Evolutionary conservation across 164 flowering plant genomes (phyloP).

Genomic region (Tetrastigma voinierianum): DNA sequence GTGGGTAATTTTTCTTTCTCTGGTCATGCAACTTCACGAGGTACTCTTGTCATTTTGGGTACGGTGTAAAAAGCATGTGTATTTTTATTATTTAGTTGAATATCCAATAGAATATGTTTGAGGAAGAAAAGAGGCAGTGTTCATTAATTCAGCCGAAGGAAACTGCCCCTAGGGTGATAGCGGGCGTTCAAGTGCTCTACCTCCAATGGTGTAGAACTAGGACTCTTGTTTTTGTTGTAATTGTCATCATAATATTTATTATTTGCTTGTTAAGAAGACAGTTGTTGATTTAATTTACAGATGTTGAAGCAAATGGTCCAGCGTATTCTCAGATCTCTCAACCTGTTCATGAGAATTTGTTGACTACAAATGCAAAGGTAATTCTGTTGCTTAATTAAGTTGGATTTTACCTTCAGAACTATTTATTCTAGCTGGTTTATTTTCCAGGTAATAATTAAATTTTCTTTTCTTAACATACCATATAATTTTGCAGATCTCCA

Average conservation of each 20-base stretch:
- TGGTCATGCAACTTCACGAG: too few species aligned
- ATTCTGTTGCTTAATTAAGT: neutral
- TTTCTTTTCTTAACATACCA: conserved; percentile 5
- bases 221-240: neutral
- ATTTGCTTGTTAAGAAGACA: neutral
- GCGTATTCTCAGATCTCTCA: conserved; percentile 52
- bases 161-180: too few species aligned
- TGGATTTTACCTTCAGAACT: neutral
- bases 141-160: too few species aligned
- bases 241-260: neutral
- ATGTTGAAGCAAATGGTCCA: conserved; percentile 41
- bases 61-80: too few species aligned
- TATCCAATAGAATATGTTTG: too few species aligned
- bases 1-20: too few species aligned
- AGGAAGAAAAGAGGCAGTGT: too few species aligned
- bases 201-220: neutral
- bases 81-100: too few species aligned
- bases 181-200: too few species aligned
- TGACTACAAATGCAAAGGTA: conserved; percentile 38
- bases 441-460: neutral
- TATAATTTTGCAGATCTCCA: conserved; percentile 37
- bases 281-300: conserved; percentile 27
- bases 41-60: too few species aligned
- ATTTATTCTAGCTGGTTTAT: neutral
- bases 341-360: conserved; percentile 59